Evolutionary conservation across 75 land plant genomes (phyloP).

Genomic region (Selaginella moellendorffii): DNA sequence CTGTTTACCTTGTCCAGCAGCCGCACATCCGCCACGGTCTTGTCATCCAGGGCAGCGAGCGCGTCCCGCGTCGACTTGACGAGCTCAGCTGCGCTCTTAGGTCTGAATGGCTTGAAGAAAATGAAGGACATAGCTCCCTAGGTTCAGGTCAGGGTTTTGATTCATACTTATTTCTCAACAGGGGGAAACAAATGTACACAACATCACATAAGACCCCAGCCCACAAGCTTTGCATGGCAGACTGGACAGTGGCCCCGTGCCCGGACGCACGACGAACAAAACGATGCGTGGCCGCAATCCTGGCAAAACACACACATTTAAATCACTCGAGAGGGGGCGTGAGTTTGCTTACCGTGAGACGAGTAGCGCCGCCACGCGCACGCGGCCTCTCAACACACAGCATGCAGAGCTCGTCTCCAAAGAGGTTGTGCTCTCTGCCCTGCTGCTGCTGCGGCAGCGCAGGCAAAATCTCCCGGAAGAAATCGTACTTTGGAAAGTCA

Average conservation of each 20-base stretch:
- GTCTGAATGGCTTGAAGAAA: constrained; percentile 69
- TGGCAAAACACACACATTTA: no score
- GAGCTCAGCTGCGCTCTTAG: constrained; percentile 52
- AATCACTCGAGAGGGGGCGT: no score
- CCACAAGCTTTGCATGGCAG: not conserved
- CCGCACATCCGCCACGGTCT: constrained; percentile 65
- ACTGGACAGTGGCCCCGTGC: not conserved
- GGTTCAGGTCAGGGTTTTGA: no score
- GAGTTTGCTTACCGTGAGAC: constrained; percentile 14
- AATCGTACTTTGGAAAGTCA: constrained; percentile 23
- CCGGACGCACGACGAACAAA: not conserved
- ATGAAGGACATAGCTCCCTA: constrained; percentile 90
- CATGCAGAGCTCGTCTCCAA: not conserved
- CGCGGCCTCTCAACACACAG: constrained; percentile 9
- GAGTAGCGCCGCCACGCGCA: constrained; percentile 8
- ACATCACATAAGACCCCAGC: no score
- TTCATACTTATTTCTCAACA: no score
- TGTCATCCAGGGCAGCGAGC: constrained; percentile 59
- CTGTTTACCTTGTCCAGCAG: constrained; percentile 23
- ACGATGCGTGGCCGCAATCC: not conserved
- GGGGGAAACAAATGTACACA: no score
- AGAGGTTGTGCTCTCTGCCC: not conserved
- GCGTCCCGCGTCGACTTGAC: constrained; percentile 52
- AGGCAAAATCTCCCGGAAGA: constrained; percentile 19
- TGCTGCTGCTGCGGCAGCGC: not conserved